Conservation (phyloP, 2,329 filamentous ascomycete species). For the Septoria petroselini region DNA sequence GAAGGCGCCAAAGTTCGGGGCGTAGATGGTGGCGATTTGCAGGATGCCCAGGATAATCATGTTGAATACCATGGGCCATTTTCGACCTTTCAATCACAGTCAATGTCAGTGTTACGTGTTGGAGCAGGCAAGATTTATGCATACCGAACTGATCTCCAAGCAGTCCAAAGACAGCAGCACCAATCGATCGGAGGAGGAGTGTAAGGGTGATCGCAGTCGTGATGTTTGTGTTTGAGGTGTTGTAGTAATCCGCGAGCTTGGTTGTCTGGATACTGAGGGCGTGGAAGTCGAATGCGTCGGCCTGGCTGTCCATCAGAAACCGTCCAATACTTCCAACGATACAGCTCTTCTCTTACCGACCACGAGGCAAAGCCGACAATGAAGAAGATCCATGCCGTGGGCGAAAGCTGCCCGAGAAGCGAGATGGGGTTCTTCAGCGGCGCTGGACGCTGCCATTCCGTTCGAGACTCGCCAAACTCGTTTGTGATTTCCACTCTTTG, state of each 20-base stretch:
- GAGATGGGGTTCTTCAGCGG: constrained; percentile 68
- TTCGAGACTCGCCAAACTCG: constrained; percentile 60
- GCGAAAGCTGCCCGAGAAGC: constrained; percentile 61
- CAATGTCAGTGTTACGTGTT: no score
- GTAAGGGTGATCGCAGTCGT: constrained; percentile 74
- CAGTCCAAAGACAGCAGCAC: constrained; percentile 72
- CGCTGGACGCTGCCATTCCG: constrained; percentile 66
- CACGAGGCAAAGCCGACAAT: constrained; percentile 70
- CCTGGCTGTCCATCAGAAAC: constrained; percentile 34
- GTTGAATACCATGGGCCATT: constrained; percentile 65
- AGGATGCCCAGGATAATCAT: constrained; percentile 69
- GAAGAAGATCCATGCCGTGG: constrained; percentile 70
- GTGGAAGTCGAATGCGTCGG: constrained; percentile 82
- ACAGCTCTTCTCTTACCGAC: constrained; percentile 34
- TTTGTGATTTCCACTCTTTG: constrained; percentile 67
- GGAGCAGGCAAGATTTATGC: no score
- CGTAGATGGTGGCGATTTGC: constrained; percentile 77
- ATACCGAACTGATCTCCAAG: constrained; percentile 73
- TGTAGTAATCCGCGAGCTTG: constrained; percentile 62
- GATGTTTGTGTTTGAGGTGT: constrained; percentile 63
- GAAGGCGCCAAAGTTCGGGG: constrained; percentile 67
- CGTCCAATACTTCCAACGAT: neutral
- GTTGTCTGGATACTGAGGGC: constrained; percentile 74
- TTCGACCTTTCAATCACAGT: no score
- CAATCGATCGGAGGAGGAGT: constrained; percentile 69